Base-by-base conservation (phyloP, 441 rosid genomes). In the Jatropha podagrica region DNA sequence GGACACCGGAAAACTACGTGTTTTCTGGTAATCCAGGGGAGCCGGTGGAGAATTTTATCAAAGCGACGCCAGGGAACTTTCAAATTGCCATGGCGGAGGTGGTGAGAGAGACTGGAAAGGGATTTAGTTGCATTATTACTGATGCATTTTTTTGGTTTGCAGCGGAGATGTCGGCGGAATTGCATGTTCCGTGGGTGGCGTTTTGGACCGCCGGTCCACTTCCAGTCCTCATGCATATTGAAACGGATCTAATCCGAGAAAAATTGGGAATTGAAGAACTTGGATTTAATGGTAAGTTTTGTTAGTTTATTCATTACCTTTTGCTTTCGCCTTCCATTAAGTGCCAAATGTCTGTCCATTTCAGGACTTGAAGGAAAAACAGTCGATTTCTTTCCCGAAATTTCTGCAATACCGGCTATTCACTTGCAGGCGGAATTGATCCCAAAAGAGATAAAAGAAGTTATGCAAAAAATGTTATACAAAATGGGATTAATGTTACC, bases 301-400 rank as follows among this genome's bases (percentile, higher is more conserved):
- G 11, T n/a, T 20, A 10, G 10, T 13, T 48, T 48, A 32, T 32
- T 32, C 32, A 32, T 32, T 23, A 23, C 23, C 23, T 23, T 32
- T 32, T 32, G 32, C 32, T 48, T 48, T 4, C 51, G 3, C 51
- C 15, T 48, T 11, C 13, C 12, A 10, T 48, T 48, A 2, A 48
- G 32, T 32, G 32, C 32, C 13, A 48, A 48, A 48, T 48, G 15
- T 48, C 13, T 11, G 15, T 37, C 18, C 37, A 32, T 62, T 9
- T 41, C 42, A 62, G 65, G 65, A 62, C 3, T 32, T 2, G 42
- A 27, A 78, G 89, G 86, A 9, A 81, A 83, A 49, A 63, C 76
- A 13, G 73, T 89, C n/a, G 75, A 82, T 65, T 83, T 91, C 79
- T 77, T 93, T 54, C 78, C 89, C 17, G 97, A 95, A 59, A 76